A percentile compares a stretch with the other conserved stretches of the same genome.
Conservation (phyloP, 805 yeast genomes). For the Candida manassasensis region DNA sequence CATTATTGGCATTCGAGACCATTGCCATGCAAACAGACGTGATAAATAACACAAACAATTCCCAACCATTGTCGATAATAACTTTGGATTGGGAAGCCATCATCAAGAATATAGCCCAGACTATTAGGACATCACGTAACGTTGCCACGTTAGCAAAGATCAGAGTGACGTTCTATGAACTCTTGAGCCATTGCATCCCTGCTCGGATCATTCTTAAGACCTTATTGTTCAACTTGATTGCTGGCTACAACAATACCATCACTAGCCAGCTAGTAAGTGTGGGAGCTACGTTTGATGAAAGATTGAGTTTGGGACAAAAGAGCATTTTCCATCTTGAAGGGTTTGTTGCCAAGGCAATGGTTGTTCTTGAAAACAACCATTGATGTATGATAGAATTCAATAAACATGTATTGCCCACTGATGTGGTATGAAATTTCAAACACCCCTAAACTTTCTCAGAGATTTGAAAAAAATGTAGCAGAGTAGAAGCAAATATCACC, state of each 20-base stretch:
- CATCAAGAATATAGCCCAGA: constrained; percentile 57
- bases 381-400: no score
- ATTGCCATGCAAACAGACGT: constrained; percentile 64
- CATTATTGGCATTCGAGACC: constrained; percentile 78
- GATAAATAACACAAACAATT: constrained; percentile 30
- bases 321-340: constrained; percentile 95
- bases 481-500: no score
- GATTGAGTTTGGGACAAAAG: constrained; percentile 80
- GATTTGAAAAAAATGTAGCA: no score
- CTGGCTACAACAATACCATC: constrained; percentile 17
- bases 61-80: constrained; percentile 42
- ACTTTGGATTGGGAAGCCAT: constrained; percentile 90
- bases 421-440: no score
- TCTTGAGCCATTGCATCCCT: constrained; percentile 91
- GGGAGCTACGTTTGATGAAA: constrained; percentile 74
- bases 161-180: constrained; percentile 71
- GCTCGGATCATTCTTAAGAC: constrained; percentile 72
- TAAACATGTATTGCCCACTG: no score
- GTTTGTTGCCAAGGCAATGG: constrained; percentile 85
- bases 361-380: constrained; percentile 56
- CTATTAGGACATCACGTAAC: constrained; percentile 56
- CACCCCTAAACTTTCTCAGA: no score
- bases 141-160: constrained; percentile 59
- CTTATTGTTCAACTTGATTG: constrained; percentile 41
- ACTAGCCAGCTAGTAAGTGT: constrained; percentile 50